Percentiles rank a stretch among this genome's conserved stretches.
Conservation (phyloP, 495 filamentous ascomycete genomes). For the Aspergillus leporis region DNA sequence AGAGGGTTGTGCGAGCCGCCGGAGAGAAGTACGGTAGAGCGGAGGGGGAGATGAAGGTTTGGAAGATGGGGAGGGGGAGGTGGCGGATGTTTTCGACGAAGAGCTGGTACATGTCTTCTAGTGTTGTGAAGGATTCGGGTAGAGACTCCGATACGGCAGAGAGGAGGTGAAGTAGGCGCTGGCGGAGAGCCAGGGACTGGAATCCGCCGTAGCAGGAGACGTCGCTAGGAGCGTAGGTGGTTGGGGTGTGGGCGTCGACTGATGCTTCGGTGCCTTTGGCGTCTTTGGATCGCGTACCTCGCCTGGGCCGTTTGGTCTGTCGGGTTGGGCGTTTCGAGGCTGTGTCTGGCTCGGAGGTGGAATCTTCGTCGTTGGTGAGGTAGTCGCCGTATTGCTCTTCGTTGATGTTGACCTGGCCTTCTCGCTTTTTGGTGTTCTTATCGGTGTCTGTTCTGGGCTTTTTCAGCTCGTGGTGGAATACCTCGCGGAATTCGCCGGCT, state of each 20-base stretch:
- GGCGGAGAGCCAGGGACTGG: slow-evolving; percentile 61
- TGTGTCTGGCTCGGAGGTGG: slow-evolving; percentile 6
- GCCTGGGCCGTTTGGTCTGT: slow-evolving; percentile 36
- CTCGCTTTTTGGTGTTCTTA: slow-evolving; percentile 39
- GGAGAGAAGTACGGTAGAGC: slow-evolving; percentile 47
- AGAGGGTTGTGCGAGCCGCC: slow-evolving; percentile 58
- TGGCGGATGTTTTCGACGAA: slow-evolving; percentile 65
- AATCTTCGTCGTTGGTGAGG: slow-evolving; percentile 39
- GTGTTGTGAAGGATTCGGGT: slow-evolving; percentile 45
- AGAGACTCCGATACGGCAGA: slow-evolving; percentile 47
- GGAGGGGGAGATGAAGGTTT: slow-evolving; percentile 62
- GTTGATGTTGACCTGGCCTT: slow-evolving; percentile 57
- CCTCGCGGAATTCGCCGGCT: slow-evolving; percentile 56
- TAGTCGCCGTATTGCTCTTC: slow-evolving; percentile 60
- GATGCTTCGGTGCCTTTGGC: slow-evolving; percentile 14
- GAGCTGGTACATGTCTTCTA: slow-evolving; percentile 64
- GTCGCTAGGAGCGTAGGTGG: slow-evolving; percentile 19
- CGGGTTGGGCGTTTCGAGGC: slow-evolving; percentile 14
- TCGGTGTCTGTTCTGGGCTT: slow-evolving; percentile 27
- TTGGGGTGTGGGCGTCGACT: background rate
- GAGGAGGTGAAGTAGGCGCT: slow-evolving; percentile 60
- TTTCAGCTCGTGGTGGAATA: slow-evolving; percentile 62
- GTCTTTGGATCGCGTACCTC: slow-evolving; percentile 26
- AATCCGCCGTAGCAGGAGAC: slow-evolving; percentile 49
- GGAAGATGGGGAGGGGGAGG: slow-evolving; percentile 70